These are phyloP conservation scores for Paramarasmius palmivorus DNA, from an alignment of 1,284 basidiomycete genomes.

Conservation along the genomic window DNA sequence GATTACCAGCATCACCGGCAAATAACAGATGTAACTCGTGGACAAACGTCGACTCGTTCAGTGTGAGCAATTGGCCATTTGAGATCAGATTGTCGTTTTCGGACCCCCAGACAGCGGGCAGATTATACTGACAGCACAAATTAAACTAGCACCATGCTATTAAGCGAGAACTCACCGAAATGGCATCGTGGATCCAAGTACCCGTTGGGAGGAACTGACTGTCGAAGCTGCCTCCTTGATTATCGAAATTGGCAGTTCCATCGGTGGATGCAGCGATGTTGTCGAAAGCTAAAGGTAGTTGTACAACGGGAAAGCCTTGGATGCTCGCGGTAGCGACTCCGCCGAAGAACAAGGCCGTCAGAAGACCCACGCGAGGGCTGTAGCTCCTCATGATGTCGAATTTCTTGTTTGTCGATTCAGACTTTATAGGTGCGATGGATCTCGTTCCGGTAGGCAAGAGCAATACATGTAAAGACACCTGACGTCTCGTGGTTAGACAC, in stretches of 20 bases:
- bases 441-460: too few species aligned
- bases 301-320: constrained; percentile 25
- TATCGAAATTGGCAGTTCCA: constrained; percentile 39
- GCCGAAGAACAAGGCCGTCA: background rate
- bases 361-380: background rate
- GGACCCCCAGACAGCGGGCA: constrained; percentile 40
- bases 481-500: too few species aligned
- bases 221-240: constrained; percentile 35
- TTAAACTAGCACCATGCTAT: background rate
- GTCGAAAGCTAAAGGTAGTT: constrained; percentile 33
- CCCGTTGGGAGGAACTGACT: constrained; percentile 36
- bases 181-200: constrained; percentile 34
- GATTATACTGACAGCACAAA: constrained; percentile 28
- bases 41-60: constrained; percentile 29
- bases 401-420: too few species aligned
- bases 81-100: constrained; percentile 40
- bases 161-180: constrained; percentile 26
- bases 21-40: constrained; percentile 47
- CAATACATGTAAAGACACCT: too few species aligned
- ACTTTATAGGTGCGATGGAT: too few species aligned
- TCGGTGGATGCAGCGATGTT: constrained; percentile 43
- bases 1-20: constrained; percentile 32
- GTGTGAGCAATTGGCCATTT: constrained; percentile 35
- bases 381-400: too few species aligned
- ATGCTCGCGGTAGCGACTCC: constrained; percentile 13